phyloP scores from a whole-genome alignment of 768 basidiomycete genomes.

The Psilocybe azurescens region DNA sequence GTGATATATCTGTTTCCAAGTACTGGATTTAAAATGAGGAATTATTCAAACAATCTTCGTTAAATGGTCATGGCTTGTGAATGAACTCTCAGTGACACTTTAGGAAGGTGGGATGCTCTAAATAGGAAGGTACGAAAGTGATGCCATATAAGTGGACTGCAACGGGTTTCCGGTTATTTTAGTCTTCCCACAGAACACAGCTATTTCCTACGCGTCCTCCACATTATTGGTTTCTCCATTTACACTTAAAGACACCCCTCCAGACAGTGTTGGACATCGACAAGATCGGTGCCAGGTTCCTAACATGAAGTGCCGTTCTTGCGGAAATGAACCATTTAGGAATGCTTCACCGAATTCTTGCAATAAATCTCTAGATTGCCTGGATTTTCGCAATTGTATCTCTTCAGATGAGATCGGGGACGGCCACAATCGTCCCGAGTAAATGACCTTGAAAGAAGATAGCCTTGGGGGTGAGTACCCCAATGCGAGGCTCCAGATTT shows the following conservation, averaged over 20 bases:
- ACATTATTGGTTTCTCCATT: conserved; percentile 27
- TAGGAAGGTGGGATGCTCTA: conserved; percentile 28
- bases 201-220: conserved; percentile 9
- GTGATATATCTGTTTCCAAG: not conserved
- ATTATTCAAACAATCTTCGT: not conserved
- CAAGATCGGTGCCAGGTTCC: conserved; percentile 35
- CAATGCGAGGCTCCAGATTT: conserved; percentile 1
- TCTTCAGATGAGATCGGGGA: conserved; percentile 39
- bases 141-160: conserved; percentile 5
- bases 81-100: conserved; percentile 7
- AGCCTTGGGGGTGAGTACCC: not conserved
- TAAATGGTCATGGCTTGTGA: not conserved
- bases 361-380: conserved; percentile 45
- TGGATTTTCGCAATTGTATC: conserved; percentile 29
- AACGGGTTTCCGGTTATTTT: conserved; percentile 13
- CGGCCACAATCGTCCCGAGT: conserved; percentile 32
- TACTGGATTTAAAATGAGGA: not conserved
- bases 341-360: conserved; percentile 30
- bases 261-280: conserved; percentile 24
- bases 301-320: conserved; percentile 28
- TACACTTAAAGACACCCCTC: conserved; percentile 21
- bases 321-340: conserved; percentile 35
- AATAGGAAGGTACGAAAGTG: conserved; percentile 20
- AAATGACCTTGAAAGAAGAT: conserved; percentile 9
- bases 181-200: conserved; percentile 10